These are phyloP conservation scores for Pseudozyma sp. DNA, from an alignment of 1,284 basidiomycete species.

Conservation along the genomic window DNA sequence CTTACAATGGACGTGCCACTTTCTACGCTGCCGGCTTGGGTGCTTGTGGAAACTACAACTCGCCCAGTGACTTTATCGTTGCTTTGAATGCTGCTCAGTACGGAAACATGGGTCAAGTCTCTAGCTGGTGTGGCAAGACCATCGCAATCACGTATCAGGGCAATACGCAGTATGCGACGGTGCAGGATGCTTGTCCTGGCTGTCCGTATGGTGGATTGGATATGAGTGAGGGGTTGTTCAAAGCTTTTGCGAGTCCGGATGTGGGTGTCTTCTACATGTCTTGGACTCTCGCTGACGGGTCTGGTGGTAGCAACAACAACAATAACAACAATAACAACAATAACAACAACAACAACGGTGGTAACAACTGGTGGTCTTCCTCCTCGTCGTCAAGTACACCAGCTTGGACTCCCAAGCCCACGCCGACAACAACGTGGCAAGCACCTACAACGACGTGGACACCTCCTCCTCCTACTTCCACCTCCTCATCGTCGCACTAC, in stretches of 20 bases:
- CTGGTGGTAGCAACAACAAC: slow-evolving; percentile 15
- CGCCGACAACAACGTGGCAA: slow-evolving; percentile 23
- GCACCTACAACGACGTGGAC: slow-evolving; percentile 16
- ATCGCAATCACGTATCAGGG: slow-evolving; percentile 75
- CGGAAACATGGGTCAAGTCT: slow-evolving; percentile 33
- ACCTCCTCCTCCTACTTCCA: slow-evolving; percentile 5
- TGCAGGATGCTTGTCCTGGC: slow-evolving; percentile 79
- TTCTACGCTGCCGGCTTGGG: slow-evolving; percentile 50
- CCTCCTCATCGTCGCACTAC: neutral
- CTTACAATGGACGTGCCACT: slow-evolving; percentile 40
- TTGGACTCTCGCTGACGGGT: slow-evolving; percentile 41
- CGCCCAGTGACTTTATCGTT: slow-evolving; percentile 40
- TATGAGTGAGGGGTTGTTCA: slow-evolving; percentile 81
- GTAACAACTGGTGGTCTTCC: slow-evolving; percentile 4
- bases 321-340: slow-evolving; percentile 15
- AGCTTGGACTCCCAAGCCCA: slow-evolving; percentile 12
- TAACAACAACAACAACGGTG: slow-evolving; percentile 11
- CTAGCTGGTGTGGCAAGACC: slow-evolving; percentile 73
- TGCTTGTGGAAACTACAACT: slow-evolving; percentile 46
- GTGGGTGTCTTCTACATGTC: slow-evolving; percentile 56
- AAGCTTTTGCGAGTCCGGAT: slow-evolving; percentile 33
- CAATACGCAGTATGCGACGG: slow-evolving; percentile 74
- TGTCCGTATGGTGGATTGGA: slow-evolving; percentile 82
- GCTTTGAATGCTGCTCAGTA: slow-evolving; percentile 53
- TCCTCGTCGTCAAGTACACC: slow-evolving; percentile 1